Evolutionary conservation across 208 protist genomes (phyloP).

Genomic region (Leishmania tropica): DNA sequence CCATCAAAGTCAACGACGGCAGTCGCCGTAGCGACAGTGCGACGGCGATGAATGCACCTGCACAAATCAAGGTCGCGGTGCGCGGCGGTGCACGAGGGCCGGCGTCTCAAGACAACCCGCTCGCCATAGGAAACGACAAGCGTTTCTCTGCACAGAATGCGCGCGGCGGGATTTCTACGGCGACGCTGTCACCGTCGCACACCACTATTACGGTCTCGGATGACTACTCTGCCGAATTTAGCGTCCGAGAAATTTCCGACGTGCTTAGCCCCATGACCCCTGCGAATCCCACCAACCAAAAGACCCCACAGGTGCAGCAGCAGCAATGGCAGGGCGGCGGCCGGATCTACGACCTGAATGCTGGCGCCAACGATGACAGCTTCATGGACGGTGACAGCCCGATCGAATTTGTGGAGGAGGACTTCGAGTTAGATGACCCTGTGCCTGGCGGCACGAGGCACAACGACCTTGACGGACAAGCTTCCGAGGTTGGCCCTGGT

Average conservation of each 20-base stretch:
- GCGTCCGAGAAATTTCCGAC: conserved; percentile 18
- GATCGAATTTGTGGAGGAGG: neutral
- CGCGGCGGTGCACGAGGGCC: conserved; percentile 6
- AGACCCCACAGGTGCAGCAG: conserved; percentile 15
- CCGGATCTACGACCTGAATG: neutral
- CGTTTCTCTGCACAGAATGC: neutral
- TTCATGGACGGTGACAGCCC: neutral
- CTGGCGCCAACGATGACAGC: neutral
- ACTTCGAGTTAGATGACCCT: neutral
- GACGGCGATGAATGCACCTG: neutral
- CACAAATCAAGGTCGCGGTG: neutral
- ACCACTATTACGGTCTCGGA: conserved; percentile 34
- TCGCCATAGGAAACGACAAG: neutral
- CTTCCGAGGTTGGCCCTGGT: neutral
- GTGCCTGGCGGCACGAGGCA: too few species aligned
- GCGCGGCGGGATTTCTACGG: neutral
- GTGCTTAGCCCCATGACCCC: conserved; percentile 30
- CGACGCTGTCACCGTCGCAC: conserved; percentile 5
- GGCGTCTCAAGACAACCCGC: neutral
- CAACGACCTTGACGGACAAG: neutral
- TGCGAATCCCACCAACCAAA: neutral
- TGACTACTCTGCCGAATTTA: conserved; percentile 23
- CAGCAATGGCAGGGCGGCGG: neutral
- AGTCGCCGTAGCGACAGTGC: neutral
- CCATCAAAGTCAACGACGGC: neutral